Percentiles rank a stretch among this genome's conserved stretches.
Conservation (phyloP, 2,329 filamentous ascomycete genomes). For the Alternaria sp. region DNA sequence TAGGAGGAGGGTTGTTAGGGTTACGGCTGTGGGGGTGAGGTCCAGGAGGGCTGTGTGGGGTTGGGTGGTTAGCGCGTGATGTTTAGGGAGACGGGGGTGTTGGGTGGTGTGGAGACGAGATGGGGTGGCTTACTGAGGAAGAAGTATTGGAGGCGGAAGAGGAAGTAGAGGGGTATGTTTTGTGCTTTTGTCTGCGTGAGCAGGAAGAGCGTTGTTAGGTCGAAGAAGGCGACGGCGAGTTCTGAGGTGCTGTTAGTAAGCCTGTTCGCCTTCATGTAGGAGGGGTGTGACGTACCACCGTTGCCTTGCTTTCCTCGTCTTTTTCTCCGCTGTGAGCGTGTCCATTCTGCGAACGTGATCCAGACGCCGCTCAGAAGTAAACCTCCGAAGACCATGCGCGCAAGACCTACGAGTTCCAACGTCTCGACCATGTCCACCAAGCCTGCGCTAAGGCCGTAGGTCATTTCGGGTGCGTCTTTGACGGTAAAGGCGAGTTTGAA, state of each 20-base stretch:
- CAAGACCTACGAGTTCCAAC: constrained; percentile 37
- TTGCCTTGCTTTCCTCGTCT: constrained; percentile 22
- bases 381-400: constrained; percentile 48
- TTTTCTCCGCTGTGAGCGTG: constrained; percentile 25
- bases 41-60: constrained; percentile 46
- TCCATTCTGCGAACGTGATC: constrained; percentile 38
- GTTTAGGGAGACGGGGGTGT: background rate
- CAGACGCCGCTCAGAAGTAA: constrained; percentile 40
- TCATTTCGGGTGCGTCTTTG: constrained; percentile 84
- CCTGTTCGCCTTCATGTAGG: too few relatives aligned
- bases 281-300: constrained; percentile 29
- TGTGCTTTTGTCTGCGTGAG: constrained; percentile 85
- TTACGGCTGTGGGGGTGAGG: constrained; percentile 63
- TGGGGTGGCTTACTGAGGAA: constrained; percentile 50
- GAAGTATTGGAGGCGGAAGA: constrained; percentile 71
- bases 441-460: constrained; percentile 47
- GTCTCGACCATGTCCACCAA: constrained; percentile 57
- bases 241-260: constrained; percentile 39
- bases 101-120: constrained; percentile 40
- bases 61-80: background rate
- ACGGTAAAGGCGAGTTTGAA: constrained; percentile 93
- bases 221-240: constrained; percentile 58
- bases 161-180: constrained; percentile 83
- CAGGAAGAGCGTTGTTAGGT: constrained; percentile 77
- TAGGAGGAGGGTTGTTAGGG: constrained; percentile 74